phyloP scores from a whole-genome alignment of 371 early-diverging fungal species.

The Lichtheimia corymbifera region DNA sequence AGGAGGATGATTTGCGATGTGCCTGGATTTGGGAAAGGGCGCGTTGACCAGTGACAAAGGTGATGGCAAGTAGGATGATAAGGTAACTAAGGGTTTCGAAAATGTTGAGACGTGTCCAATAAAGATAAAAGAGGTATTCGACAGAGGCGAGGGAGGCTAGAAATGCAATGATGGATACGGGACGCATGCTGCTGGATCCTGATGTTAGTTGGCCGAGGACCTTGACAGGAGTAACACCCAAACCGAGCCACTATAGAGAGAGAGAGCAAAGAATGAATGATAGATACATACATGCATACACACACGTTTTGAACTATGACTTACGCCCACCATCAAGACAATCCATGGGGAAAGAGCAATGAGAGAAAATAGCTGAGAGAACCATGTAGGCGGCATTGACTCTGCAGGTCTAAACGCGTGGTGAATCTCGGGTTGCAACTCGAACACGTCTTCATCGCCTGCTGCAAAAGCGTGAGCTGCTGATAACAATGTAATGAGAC shows the following conservation, averaged over 20 bases:
- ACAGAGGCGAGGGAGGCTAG: slow-evolving; percentile 56
- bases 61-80: slow-evolving; percentile 48
- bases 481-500: slow-evolving; percentile 8
- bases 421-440: slow-evolving; percentile 63
- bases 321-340: slow-evolving; percentile 58
- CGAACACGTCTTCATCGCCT: slow-evolving; percentile 51
- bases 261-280: not conserved
- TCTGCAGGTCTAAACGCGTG: slow-evolving; percentile 68
- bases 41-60: slow-evolving; percentile 63
- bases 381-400: slow-evolving; percentile 57
- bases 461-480: slow-evolving; percentile 25
- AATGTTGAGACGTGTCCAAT: slow-evolving; percentile 72
- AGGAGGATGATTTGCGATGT: slow-evolving; percentile 18
- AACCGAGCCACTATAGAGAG: slow-evolving; percentile 49
- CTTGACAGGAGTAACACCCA: slow-evolving; percentile 54
- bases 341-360: slow-evolving; percentile 69
- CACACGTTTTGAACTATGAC: slow-evolving; percentile 9
- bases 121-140: slow-evolving; percentile 65
- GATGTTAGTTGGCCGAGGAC: slow-evolving; percentile 27
- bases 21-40: slow-evolving; percentile 51
- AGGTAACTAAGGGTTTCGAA: slow-evolving; percentile 73
- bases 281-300: not conserved
- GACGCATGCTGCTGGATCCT: slow-evolving; percentile 20
- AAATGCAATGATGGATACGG: slow-evolving; percentile 58
- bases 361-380: slow-evolving; percentile 60